These are phyloP conservation scores for Rhytidiadelphus loreus DNA, from an alignment of 225 moss, liverwort and hornwort species.

Conservation along the genomic window DNA sequence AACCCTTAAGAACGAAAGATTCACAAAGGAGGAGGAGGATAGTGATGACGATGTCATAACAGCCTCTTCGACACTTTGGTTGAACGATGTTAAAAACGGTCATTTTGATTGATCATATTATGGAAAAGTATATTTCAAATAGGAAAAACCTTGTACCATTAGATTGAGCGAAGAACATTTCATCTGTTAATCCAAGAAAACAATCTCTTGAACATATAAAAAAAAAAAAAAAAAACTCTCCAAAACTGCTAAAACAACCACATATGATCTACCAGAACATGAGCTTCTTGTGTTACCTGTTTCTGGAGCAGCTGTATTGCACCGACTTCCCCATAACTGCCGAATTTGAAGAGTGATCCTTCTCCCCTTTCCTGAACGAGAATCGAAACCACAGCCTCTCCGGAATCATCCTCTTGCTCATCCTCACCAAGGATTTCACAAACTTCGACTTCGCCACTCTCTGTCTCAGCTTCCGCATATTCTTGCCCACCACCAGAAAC, in stretches of 20 bases:
- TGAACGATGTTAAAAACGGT: not conserved
- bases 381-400: not conserved
- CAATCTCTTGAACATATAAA: not conserved
- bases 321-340: not conserved
- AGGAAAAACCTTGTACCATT: not conserved
- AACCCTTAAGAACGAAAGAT: not conserved
- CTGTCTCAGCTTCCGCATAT: not conserved
- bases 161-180: not conserved
- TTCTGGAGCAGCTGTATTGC: slow-evolving; percentile 15
- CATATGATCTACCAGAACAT: not conserved
- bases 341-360: not conserved
- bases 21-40: no score
- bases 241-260: not conserved
- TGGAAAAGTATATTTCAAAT: not conserved
- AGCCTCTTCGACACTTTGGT: not conserved
- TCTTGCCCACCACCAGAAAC: slow-evolving; percentile 6
- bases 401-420: not conserved
- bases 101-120: not conserved
- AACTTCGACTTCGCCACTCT: not conserved
- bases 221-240: not conserved
- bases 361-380: not conserved
- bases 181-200: not conserved
- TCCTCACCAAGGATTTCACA: not conserved
- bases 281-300: not conserved
- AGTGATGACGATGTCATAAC: no score